A percentile compares a stretch with the other conserved stretches of the same genome.
Conservation (phyloP, 2,329 filamentous ascomycete genomes). For the Arthrobotrys sphaeroides region DNA sequence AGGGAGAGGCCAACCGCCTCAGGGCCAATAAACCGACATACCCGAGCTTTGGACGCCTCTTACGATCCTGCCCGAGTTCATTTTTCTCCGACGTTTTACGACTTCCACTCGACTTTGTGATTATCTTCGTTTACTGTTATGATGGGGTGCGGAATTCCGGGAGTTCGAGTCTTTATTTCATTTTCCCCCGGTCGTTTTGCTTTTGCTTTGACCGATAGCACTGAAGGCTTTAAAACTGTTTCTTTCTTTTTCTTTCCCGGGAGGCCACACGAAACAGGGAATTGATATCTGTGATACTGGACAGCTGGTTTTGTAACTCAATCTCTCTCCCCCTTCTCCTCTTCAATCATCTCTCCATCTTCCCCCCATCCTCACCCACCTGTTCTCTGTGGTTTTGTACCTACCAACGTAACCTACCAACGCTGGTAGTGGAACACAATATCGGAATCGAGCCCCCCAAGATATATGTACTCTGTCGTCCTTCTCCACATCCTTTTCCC, state of each 20-base stretch:
- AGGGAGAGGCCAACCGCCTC: conserved; percentile 52
- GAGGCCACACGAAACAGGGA: conserved; percentile 15
- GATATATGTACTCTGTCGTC: not conserved
- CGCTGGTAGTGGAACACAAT: conserved; percentile 6
- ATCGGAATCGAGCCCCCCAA: not conserved
- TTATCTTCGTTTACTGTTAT: conserved; percentile 7
- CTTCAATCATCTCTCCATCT: too few relatives aligned
- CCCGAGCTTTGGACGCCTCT: not conserved
- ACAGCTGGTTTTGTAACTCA: conserved; percentile 7
- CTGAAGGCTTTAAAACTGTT: conserved; percentile 15
- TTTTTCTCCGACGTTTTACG: conserved; percentile 16
- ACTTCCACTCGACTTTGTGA: conserved; percentile 4
- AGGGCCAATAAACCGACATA: conserved; percentile 23
- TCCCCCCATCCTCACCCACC: not conserved
- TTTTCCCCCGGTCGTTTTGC: not conserved
- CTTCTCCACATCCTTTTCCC: conserved; percentile 3
- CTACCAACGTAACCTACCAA: conserved; percentile 29
- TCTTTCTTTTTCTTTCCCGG: conserved; percentile 2
- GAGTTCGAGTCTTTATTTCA: conserved; percentile 26
- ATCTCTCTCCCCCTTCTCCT: not conserved
- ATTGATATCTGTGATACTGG: conserved; percentile 19
- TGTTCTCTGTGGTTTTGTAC: conserved; percentile 29
- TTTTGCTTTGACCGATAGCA: not conserved
- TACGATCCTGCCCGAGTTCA: not conserved
- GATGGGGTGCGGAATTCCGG: conserved; percentile 47